phyloP scores from a whole-genome alignment of 1,284 basidiomycete genomes.

The Trichosporon ovoides region DNA sequence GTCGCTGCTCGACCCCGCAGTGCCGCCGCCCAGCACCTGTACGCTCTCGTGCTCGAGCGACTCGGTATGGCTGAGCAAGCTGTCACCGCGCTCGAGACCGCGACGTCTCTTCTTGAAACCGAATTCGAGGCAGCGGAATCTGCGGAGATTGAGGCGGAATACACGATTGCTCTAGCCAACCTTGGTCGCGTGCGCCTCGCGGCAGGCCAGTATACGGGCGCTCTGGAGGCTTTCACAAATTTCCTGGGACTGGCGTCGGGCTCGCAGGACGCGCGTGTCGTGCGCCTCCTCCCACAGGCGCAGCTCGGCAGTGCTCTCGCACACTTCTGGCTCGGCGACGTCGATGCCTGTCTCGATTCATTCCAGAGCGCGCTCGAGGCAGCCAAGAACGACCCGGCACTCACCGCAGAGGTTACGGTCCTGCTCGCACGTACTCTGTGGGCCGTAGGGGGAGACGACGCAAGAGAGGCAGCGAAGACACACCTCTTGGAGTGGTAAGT shows the following conservation, averaged over 20 bases:
- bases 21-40: slow-evolving; percentile 72
- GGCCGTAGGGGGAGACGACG: slow-evolving; percentile 69
- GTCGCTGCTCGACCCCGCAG: slow-evolving; percentile 64
- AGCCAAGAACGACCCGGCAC: slow-evolving; percentile 51
- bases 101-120: slow-evolving; percentile 68
- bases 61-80: slow-evolving; percentile 67
- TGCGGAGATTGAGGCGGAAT: slow-evolving; percentile 66
- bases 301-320: slow-evolving; percentile 68
- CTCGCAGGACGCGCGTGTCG: slow-evolving; percentile 27
- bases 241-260: slow-evolving; percentile 61
- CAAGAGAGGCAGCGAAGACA: slow-evolving; percentile 68
- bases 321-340: slow-evolving; percentile 60
- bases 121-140: slow-evolving; percentile 85
- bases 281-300: slow-evolving; percentile 53
- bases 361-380: slow-evolving; percentile 64
- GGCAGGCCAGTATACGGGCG: slow-evolving; percentile 56
- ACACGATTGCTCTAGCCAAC: slow-evolving; percentile 75
- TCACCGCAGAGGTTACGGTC: slow-evolving; percentile 67
- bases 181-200: slow-evolving; percentile 71
- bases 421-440: slow-evolving; percentile 74
- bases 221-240: slow-evolving; percentile 67
- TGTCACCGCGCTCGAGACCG: slow-evolving; percentile 57
- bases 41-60: slow-evolving; percentile 78
- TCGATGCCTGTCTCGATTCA: slow-evolving; percentile 60
- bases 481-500: slow-evolving; percentile 75